These are phyloP conservation scores for Taphrina betulina DNA, from an alignment of 1,139 yeast genomes.

Conservation along the genomic window DNA sequence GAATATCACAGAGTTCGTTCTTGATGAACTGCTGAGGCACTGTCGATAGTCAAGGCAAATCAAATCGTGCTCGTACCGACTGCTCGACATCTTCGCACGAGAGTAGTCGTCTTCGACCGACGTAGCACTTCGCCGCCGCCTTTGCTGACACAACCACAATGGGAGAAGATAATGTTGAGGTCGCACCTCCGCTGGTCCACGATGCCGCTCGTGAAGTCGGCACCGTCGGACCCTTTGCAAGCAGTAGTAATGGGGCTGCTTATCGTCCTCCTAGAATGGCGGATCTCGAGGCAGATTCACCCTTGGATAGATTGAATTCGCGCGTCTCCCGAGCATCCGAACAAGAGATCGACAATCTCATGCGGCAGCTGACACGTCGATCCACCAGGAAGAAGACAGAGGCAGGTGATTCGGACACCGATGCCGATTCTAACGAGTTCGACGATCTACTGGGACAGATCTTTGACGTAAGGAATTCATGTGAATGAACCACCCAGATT, in stretches of 20 bases:
- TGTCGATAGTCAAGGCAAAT: no score
- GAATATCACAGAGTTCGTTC: no score
- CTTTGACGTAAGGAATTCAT: slow-evolving; percentile 7
- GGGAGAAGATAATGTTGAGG: neutral
- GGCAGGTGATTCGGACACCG: neutral
- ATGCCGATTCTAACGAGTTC: slow-evolving; percentile 8
- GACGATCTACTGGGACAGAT: slow-evolving; percentile 26
- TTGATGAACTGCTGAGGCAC: no score
- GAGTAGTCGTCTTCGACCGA: no score
- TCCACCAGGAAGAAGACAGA: slow-evolving; percentile 1
- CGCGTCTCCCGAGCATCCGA: slow-evolving; percentile 15
- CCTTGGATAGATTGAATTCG: slow-evolving; percentile 12
- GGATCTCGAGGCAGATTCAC: slow-evolving; percentile 14
- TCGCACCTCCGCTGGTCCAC: slow-evolving; percentile 16
- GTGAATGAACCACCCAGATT: neutral
- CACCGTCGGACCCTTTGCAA: no score
- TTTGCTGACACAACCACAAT: no score
- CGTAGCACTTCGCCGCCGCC: no score
- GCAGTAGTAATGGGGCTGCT: no score
- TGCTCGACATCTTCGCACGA: no score
- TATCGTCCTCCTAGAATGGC: no score
- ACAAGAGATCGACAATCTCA: slow-evolving; percentile 8
- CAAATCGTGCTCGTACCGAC: no score
- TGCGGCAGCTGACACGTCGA: slow-evolving; percentile 19
- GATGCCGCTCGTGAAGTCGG: no score